Percentiles rank a stretch among this genome's conserved stretches.
These are phyloP conservation scores for Fomitopsis pulvina DNA, from an alignment of 768 basidiomycete species.

Conservation along the genomic window DNA sequence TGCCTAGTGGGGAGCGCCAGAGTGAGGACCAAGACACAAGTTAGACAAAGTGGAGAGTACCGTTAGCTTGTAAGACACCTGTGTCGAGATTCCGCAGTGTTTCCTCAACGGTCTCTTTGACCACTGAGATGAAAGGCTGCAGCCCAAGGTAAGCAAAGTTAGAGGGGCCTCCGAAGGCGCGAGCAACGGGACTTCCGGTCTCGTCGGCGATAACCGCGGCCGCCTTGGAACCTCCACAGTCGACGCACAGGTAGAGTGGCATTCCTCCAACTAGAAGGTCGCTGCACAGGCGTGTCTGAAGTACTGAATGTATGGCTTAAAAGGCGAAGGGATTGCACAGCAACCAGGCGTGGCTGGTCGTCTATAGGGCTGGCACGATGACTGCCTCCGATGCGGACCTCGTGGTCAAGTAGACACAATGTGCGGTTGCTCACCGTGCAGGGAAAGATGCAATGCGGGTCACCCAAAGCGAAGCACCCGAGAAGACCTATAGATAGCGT, in stretches of 20 bases:
- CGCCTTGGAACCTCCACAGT: constrained; percentile 89
- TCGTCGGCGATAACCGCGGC: constrained; percentile 60
- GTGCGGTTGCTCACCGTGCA: not conserved
- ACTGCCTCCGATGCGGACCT: too few species aligned
- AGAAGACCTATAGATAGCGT: not conserved
- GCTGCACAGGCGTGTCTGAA: not conserved
- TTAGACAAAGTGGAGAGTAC: not conserved
- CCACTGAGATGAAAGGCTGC: constrained; percentile 48
- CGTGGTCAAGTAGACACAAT: not conserved
- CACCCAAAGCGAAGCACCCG: not conserved
- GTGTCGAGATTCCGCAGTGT: constrained; percentile 45
- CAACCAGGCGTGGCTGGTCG: too few species aligned
- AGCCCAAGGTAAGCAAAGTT: constrained; percentile 78
- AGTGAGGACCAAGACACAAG: not conserved
- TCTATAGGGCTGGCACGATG: too few species aligned
- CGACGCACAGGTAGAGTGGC: constrained; percentile 67
- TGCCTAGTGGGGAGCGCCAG: not conserved
- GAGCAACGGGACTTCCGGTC: constrained; percentile 55
- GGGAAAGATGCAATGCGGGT: not conserved
- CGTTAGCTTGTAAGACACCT: constrained; percentile 28
- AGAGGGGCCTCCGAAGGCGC: constrained; percentile 69
- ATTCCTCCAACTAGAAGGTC: constrained; percentile 5
- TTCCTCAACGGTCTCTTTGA: constrained; percentile 43
- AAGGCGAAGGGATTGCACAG: not conserved
- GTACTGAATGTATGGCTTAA: not conserved